Conservation (phyloP, 2,329 filamentous ascomycete species). For the Aureobasidium sp. region DNA sequence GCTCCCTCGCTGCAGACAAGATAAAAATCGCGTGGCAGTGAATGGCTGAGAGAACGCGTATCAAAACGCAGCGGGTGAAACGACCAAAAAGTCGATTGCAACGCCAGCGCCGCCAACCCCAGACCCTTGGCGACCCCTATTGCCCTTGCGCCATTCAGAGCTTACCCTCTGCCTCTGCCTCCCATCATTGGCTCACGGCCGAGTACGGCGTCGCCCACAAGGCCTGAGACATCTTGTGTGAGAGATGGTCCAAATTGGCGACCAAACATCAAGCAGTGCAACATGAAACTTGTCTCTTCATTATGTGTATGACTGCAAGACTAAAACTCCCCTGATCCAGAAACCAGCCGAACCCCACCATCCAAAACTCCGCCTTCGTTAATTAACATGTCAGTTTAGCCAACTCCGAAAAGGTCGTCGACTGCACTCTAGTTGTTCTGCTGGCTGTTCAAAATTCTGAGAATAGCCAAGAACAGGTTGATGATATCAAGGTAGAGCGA, state of each 20-base stretch:
- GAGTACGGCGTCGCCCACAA: background rate
- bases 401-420: slow-evolving; percentile 9
- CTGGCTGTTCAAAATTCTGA: slow-evolving; percentile 94
- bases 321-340: background rate
- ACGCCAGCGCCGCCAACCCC: background rate
- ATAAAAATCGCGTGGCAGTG: slow-evolving; percentile 3
- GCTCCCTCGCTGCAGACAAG: background rate
- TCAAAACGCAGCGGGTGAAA: slow-evolving; percentile 1
- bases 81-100: slow-evolving; percentile 7
- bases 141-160: background rate
- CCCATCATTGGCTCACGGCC: background rate
- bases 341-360: background rate
- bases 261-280: background rate
- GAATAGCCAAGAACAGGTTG: slow-evolving; percentile 92
- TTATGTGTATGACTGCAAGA: background rate
- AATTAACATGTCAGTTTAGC: background rate
- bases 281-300: background rate
- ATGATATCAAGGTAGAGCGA: slow-evolving; percentile 93
- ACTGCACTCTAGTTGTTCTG: slow-evolving; percentile 66
- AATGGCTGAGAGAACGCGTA: slow-evolving; percentile 5
- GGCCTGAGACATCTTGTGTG: background rate
- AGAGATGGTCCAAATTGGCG: background rate
- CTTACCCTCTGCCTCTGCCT: background rate
- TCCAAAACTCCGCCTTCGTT: slow-evolving; percentile 4
- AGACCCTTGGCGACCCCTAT: slow-evolving; percentile 8